These are phyloP conservation scores for Aspergillus taichungensis DNA, from an alignment of 495 filamentous ascomycete species.

Conservation along the genomic window DNA sequence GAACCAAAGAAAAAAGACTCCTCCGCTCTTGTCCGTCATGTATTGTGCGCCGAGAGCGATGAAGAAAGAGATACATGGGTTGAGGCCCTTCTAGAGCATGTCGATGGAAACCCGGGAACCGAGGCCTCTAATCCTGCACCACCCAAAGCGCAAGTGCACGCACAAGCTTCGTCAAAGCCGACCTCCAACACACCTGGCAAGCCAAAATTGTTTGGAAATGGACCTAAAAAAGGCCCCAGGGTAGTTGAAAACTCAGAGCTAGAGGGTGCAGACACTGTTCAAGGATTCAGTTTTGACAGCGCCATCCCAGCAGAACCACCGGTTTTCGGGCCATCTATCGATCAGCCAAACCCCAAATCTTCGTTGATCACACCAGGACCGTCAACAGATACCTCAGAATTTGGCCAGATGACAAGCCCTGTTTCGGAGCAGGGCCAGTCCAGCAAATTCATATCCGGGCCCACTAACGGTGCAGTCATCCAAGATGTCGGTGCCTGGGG, in stretches of 20 bases:
- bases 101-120: conserved; percentile 58
- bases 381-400: conserved; percentile 20
- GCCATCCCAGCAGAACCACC: conserved; percentile 67
- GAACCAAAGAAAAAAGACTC: conserved; percentile 97
- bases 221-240: conserved; percentile 39
- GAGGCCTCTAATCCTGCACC: conserved; percentile 20
- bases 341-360: conserved; percentile 26
- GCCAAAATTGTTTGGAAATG: conserved; percentile 18
- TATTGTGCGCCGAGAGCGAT: conserved; percentile 92
- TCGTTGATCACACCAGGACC: conserved; percentile 20
- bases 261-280: conserved; percentile 46
- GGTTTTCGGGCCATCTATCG: conserved; percentile 46
- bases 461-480: conserved; percentile 78
- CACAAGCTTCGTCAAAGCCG: conserved; percentile 9
- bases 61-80: conserved; percentile 91
- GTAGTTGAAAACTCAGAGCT: conserved; percentile 34
- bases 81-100: conserved; percentile 77
- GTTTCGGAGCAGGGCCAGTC: conserved; percentile 17
- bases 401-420: conserved; percentile 14
- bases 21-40: conserved; percentile 80
- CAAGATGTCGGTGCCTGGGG: conserved; percentile 85
- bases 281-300: conserved; percentile 77
- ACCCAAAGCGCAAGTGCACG: conserved; percentile 19
- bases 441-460: conserved; percentile 69
- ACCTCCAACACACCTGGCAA: conserved; percentile 15